phyloP scores from a whole-genome alignment of 2,329 filamentous ascomycete species.

The Fusarium scirpi region DNA sequence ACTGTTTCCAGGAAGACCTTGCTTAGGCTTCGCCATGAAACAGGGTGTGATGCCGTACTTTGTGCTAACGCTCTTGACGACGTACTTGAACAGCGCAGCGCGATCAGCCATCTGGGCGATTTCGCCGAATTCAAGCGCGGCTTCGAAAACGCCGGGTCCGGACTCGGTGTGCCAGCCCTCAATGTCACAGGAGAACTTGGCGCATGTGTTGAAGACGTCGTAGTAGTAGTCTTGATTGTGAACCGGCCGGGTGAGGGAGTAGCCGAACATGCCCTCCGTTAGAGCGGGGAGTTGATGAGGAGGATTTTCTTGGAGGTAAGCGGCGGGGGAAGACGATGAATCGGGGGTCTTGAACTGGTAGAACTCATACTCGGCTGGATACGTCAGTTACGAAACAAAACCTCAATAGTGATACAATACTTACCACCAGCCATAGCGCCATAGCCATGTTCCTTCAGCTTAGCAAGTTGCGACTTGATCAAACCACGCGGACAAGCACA shows the following conservation, averaged over 20 bases:
- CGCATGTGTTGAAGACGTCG: conserved; percentile 83
- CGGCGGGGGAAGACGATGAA: conserved; percentile 73
- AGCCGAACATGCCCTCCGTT: conserved; percentile 96
- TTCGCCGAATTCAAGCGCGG: conserved; percentile 91
- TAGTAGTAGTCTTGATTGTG: conserved; percentile 96
- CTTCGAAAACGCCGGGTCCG: conserved; percentile 94
- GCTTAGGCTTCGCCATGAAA: conserved; percentile 97
- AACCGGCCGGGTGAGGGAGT: conserved; percentile 86
- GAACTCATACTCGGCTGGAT: conserved; percentile 90
- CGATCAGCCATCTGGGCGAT: conserved; percentile 91
- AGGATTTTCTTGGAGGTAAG: conserved; percentile 79
- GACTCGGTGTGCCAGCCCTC: conserved; percentile 98
- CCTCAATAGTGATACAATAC: conserved; percentile 53
- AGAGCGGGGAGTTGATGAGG: conserved; percentile 79
- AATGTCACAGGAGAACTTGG: conserved; percentile 81
- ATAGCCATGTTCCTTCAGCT: conserved; percentile 75
- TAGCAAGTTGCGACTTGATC: conserved; percentile 74
- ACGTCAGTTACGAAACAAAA: neutral
- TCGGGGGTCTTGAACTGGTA: conserved; percentile 84
- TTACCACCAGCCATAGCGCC: conserved; percentile 90
- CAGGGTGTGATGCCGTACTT: conserved; percentile 93
- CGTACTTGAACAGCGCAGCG: conserved; percentile 93
- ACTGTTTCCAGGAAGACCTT: conserved; percentile 92
- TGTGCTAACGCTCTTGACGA: conserved; percentile 88
- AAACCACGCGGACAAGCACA: conserved; percentile 84